Conservation (phyloP, 176 grass and related monocot species). For the Rhynchospora tenuis region DNA sequence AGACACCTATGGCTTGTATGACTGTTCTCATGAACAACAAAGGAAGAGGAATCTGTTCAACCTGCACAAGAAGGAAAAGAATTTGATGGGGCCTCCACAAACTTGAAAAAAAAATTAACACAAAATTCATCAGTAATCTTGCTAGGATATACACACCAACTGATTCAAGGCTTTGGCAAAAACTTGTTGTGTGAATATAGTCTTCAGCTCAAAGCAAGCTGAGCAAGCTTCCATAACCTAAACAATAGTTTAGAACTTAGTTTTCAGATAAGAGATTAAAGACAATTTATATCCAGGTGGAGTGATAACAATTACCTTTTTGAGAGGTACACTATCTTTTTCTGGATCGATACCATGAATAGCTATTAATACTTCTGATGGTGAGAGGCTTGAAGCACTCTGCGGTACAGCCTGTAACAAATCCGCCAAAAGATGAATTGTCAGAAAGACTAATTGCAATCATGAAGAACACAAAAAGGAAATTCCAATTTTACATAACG, state of each 20-base stretch:
- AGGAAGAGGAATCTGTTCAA: conserved; percentile 98
- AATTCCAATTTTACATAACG: conserved; percentile 1
- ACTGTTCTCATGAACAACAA: conserved; percentile 98
- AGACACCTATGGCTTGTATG: conserved; percentile 76
- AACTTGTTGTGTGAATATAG: conserved; percentile 86
- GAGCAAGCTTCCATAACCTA: conserved; percentile 92
- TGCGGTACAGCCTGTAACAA: conserved; percentile 22
- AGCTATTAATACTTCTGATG: conserved; percentile 86
- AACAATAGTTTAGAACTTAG: conserved; percentile 20
- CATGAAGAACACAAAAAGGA: neutral
- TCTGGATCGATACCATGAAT: conserved; percentile 94
- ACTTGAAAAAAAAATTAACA: conserved; percentile 14
- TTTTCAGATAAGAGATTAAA: neutral
- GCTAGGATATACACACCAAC: conserved; percentile 46
- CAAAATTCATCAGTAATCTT: conserved; percentile 2
- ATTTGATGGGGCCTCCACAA: neutral
- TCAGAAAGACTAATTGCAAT: neutral
- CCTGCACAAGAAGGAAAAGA: conserved; percentile 40
- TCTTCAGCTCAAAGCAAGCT: conserved; percentile 76
- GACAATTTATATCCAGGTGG: neutral
- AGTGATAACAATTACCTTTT: conserved; percentile 48
- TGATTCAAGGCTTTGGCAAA: conserved; percentile 91
- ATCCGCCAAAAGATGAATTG: neutral
- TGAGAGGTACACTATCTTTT: conserved; percentile 77
- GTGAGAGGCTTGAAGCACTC: conserved; percentile 60